Evolutionary conservation across 495 filamentous ascomycete genomes (phyloP).

Genomic region (Beverwykella pulmonaria): DNA sequence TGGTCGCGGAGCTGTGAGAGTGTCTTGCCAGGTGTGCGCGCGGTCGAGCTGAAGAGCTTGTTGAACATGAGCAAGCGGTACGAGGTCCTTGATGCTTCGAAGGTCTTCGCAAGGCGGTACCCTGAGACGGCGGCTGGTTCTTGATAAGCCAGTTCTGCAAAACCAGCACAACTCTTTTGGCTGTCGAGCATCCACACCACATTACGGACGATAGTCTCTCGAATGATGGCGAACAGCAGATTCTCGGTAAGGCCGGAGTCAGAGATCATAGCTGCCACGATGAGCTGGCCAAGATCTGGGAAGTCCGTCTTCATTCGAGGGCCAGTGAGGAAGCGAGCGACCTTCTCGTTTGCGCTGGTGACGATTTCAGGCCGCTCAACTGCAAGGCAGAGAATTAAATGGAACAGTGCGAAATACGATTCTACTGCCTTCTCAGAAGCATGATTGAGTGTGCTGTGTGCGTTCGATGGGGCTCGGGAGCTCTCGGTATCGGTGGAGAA

Average conservation of each 20-base stretch:
- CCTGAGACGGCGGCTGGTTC: constrained; percentile 48
- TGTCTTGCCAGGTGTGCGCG: constrained; percentile 44
- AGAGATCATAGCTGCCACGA: constrained; percentile 53
- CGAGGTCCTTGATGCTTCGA: constrained; percentile 51
- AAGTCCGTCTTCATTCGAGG: constrained; percentile 47
- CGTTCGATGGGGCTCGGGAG: background rate
- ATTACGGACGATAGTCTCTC: constrained; percentile 54
- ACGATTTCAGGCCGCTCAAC: constrained; percentile 32
- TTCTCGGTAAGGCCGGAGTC: constrained; percentile 48
- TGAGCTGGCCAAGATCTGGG: constrained; percentile 56
- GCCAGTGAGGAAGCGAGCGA: constrained; percentile 47
- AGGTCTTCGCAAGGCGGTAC: constrained; percentile 55
- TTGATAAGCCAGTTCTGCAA: constrained; percentile 53
- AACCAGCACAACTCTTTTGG: constrained; percentile 41
- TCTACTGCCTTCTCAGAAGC: constrained; percentile 58
- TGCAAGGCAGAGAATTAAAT: constrained; percentile 52
- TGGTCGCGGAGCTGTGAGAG: constrained; percentile 49
- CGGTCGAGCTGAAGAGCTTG: constrained; percentile 53
- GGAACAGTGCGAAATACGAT: constrained; percentile 58
- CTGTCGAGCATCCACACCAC: constrained; percentile 54
- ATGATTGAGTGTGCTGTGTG: constrained; percentile 50
- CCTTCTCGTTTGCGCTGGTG: constrained; percentile 33
- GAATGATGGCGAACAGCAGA: constrained; percentile 51
- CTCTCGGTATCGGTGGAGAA: constrained; percentile 45
- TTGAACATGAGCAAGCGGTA: constrained; percentile 59